Evolutionary conservation across 2,329 filamentous ascomycete species (phyloP).

Genomic region (Colletotrichum neosansevieriae): DNA sequence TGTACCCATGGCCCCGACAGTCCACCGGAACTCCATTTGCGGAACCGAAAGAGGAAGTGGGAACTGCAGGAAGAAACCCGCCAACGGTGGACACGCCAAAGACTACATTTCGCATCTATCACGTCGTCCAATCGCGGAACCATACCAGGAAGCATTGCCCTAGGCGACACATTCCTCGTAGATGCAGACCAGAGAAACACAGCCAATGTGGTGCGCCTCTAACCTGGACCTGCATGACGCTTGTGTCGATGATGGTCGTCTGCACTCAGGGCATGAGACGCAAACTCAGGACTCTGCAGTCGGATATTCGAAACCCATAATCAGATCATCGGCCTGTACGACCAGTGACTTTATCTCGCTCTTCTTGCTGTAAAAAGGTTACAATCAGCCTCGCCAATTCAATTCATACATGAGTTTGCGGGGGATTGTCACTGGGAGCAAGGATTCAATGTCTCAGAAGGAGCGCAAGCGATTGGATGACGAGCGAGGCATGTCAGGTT

Average conservation of each 20-base stretch:
- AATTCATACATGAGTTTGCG: conserved; percentile 26
- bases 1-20: conserved; percentile 17
- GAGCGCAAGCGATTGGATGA: conserved; percentile 41
- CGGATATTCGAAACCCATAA: conserved; percentile 10
- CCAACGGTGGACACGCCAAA: not conserved
- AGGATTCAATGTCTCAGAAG: conserved; percentile 30
- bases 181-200: conserved; percentile 3
- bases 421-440: conserved; percentile 33
- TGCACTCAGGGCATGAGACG: not conserved
- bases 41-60: conserved; percentile 16
- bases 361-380: not conserved
- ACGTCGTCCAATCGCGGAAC: conserved; percentile 1
- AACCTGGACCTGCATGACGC: conserved; percentile 12
- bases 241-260: not conserved
- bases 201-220: not conserved
- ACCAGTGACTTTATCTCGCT: conserved; percentile 25
- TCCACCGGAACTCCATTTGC: conserved; percentile 21
- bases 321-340: conserved; percentile 11
- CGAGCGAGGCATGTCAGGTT: conserved; percentile 31
- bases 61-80: conserved; percentile 15
- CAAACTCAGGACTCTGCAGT: not conserved
- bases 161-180: conserved; percentile 10
- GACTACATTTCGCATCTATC: conserved; percentile 7
- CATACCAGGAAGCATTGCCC: conserved; percentile 14
- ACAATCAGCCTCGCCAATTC: conserved; percentile 27